Conservation (phyloP, 2,329 filamentous ascomycete genomes). For the Fusarium sp. region DNA sequence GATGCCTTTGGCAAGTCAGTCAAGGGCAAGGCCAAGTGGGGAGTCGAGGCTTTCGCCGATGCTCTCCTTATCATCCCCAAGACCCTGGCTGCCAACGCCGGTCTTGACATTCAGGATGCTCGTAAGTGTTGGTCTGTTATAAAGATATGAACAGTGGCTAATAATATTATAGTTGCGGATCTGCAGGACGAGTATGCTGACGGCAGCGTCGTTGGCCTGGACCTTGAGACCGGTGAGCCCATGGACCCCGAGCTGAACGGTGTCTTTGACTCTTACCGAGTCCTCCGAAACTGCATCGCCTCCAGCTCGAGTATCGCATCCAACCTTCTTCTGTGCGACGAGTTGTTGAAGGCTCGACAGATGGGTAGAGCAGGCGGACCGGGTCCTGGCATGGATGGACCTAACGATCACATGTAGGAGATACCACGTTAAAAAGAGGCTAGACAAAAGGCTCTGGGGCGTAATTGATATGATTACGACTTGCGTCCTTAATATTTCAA, state of each 20-base stretch:
- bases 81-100: conserved; percentile 93
- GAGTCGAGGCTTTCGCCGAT: conserved; percentile 93
- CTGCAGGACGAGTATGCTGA: conserved; percentile 86
- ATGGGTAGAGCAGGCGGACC: conserved; percentile 76
- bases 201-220: conserved; percentile 84
- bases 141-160: conserved; percentile 19
- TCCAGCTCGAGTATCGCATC: conserved; percentile 95
- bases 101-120: conserved; percentile 95
- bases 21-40: conserved; percentile 98
- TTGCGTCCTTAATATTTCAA: conserved; percentile 7
- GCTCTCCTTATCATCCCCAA: conserved; percentile 95
- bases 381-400: conserved; percentile 70
- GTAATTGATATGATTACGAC: conserved; percentile 40
- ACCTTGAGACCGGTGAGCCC: conserved; percentile 84
- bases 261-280: conserved; percentile 95
- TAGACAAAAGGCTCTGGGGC: conserved; percentile 49
- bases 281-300: conserved; percentile 90
- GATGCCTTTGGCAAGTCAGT: conserved; percentile 87
- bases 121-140: conserved; percentile 64
- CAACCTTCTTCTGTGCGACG: conserved; percentile 93
- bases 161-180: conserved; percentile 69
- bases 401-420: conserved; percentile 60
- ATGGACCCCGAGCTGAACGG: conserved; percentile 96
- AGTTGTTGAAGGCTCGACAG: conserved; percentile 96
- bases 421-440: conserved; percentile 48